These are phyloP conservation scores for Colletotrichum sublineola DNA, from an alignment of 2,329 filamentous ascomycete genomes.

Conservation along the genomic window DNA sequence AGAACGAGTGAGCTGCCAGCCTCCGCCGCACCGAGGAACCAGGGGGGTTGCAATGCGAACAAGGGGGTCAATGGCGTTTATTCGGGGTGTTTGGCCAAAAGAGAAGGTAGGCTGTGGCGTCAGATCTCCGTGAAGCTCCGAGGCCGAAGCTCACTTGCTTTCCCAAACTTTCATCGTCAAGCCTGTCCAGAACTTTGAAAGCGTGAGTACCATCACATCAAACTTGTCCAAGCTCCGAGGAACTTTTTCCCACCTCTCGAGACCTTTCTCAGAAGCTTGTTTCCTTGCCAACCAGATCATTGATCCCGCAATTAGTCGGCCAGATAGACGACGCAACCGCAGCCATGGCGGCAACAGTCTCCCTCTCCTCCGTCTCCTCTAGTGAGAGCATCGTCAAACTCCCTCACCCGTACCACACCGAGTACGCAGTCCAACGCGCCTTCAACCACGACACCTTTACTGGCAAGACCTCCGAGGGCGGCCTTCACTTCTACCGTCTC, in stretches of 20 bases:
- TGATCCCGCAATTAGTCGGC: neutral
- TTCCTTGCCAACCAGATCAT: neutral
- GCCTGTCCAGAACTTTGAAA: slow-evolving; percentile 3
- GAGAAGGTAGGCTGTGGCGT: slow-evolving; percentile 34
- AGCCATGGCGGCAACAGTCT: slow-evolving; percentile 46
- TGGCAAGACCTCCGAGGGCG: slow-evolving; percentile 41
- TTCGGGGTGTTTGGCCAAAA: slow-evolving; percentile 37
- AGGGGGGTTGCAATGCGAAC: neutral
- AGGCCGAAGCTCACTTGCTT: slow-evolving; percentile 25
- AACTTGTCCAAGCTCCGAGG: neutral
- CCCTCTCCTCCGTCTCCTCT: slow-evolving; percentile 48
- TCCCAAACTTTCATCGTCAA: slow-evolving; percentile 1
- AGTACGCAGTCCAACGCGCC: slow-evolving; percentile 57
- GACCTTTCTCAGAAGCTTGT: slow-evolving; percentile 7
- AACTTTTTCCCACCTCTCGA: slow-evolving; percentile 3
- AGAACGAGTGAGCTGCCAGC: slow-evolving; percentile 10
- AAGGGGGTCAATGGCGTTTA: slow-evolving; percentile 7
- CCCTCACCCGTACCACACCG: slow-evolving; percentile 63
- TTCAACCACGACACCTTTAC: slow-evolving; percentile 43
- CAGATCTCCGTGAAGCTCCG: slow-evolving; percentile 31
- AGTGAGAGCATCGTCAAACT: slow-evolving; percentile 61
- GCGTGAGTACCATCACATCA: slow-evolving; percentile 20
- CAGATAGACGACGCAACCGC: slow-evolving; percentile 6
- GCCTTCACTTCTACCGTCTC: slow-evolving; percentile 53
- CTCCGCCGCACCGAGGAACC: slow-evolving; percentile 12